These are phyloP conservation scores for Bruguiera sexangula DNA, from an alignment of 345 rosid genomes.

Conservation along the genomic window DNA sequence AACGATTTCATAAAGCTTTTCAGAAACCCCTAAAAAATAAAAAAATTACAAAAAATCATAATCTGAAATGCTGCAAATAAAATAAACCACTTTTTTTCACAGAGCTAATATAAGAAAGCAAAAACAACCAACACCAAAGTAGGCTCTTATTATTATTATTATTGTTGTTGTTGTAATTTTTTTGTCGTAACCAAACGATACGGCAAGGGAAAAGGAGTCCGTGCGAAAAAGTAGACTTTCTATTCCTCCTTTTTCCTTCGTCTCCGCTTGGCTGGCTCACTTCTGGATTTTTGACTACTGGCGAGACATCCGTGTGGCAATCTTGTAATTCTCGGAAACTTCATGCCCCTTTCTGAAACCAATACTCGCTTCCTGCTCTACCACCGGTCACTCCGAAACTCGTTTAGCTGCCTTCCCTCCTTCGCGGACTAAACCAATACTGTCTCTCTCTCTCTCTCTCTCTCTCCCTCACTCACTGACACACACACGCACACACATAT, in stretches of 20 bases:
- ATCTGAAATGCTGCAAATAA: too few relatives aligned
- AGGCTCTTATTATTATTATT: too few relatives aligned
- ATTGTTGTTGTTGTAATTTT: too few relatives aligned
- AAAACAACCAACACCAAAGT: too few relatives aligned
- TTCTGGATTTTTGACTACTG: neutral
- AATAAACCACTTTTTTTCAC: too few relatives aligned
- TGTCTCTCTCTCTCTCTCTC: constrained; percentile 5
- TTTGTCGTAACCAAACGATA: too few relatives aligned
- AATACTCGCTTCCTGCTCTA: neutral
- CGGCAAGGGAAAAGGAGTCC: too few relatives aligned
- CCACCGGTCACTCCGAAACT: neutral
- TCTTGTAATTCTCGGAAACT: constrained; percentile 12
- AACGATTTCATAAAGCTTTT: too few relatives aligned
- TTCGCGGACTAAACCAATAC: constrained; percentile 19
- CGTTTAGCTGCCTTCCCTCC: constrained; percentile 16
- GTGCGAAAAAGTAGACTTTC: neutral
- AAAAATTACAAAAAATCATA: too few relatives aligned
- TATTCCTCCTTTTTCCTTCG: too few relatives aligned
- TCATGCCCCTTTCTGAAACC: neutral
- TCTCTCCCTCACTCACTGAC: neutral
- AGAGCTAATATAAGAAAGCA: too few relatives aligned
- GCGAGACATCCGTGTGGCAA: constrained; percentile 15
- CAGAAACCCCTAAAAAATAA: too few relatives aligned
- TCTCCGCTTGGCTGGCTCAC: constrained; percentile 1
- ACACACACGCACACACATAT: neutral